Evolutionary conservation across 176 grass and related monocot genomes (phyloP).

Genomic region (Zoysia pacifica): DNA sequence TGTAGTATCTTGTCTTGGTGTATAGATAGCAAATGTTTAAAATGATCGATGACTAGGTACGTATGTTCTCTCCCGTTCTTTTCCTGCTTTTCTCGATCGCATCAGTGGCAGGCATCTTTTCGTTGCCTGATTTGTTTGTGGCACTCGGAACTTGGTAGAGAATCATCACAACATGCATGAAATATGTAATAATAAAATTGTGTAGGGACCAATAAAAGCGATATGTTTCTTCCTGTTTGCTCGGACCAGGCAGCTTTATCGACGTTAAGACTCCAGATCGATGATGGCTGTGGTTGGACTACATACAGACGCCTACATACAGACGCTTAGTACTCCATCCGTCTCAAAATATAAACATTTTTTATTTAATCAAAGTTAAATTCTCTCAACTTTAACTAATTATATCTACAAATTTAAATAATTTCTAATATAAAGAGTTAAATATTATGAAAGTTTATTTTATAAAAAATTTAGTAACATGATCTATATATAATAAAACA

Average conservation of each 20-base stretch:
- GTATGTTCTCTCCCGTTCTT: constrained; percentile 2
- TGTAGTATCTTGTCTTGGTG: constrained; percentile 38
- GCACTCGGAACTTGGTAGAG: constrained; percentile 32
- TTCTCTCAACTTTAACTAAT: too few species aligned
- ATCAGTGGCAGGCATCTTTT: constrained; percentile 59
- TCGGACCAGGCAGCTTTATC: not conserved
- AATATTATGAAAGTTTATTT: too few species aligned
- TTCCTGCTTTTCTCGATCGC: constrained; percentile 7
- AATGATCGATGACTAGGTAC: constrained; percentile 40
- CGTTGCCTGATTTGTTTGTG: constrained; percentile 45
- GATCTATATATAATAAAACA: too few species aligned
- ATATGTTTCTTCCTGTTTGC: not conserved
- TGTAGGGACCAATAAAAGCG: constrained; percentile 33
- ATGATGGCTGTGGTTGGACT: not conserved
- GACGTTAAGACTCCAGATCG: not conserved
- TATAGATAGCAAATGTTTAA: constrained; percentile 33
- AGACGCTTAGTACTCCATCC: too few species aligned
- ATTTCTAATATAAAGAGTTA: too few species aligned
- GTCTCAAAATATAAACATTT: too few species aligned
- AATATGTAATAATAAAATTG: not conserved
- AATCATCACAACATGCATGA: constrained; percentile 47
- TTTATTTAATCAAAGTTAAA: not conserved
- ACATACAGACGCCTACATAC: too few species aligned
- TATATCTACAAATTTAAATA: too few species aligned
- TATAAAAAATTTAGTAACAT: too few species aligned